Conservation (phyloP, 2,329 filamentous ascomycete species). For the Pseudogymnoascus sp. region DNA sequence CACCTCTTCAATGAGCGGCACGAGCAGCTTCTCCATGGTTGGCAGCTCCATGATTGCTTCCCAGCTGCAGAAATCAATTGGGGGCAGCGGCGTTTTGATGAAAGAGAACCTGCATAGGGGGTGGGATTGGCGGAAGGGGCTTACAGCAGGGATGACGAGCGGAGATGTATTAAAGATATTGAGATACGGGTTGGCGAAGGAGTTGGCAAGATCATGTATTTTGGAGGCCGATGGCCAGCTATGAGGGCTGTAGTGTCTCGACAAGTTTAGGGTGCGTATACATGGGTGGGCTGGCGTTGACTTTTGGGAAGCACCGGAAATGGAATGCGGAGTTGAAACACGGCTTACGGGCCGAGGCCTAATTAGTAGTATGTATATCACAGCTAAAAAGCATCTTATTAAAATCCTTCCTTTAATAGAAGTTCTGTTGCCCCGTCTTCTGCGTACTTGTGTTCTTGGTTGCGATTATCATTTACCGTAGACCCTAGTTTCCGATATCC, state of each 20-base stretch:
- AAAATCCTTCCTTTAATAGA: not conserved
- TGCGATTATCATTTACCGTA: not conserved
- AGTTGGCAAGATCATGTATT: slow-evolving; percentile 63
- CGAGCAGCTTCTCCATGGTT: slow-evolving; percentile 53
- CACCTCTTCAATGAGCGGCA: slow-evolving; percentile 44
- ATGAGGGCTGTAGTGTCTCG: slow-evolving; percentile 15
- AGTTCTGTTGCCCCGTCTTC: not conserved
- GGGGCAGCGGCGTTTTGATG: slow-evolving; percentile 43
- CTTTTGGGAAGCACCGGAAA: not conserved
- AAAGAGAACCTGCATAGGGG: slow-evolving; percentile 46
- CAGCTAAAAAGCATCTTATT: slow-evolving; percentile 3
- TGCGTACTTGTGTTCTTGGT: not conserved
- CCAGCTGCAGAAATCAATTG: slow-evolving; percentile 52
- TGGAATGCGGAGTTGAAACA: not conserved
- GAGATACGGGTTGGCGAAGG: slow-evolving; percentile 64
- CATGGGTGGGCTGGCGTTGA: not conserved
- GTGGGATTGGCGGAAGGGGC: slow-evolving; percentile 63
- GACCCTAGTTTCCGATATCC: not conserved
- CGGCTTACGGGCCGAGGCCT: not conserved
- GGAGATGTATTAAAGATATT: slow-evolving; percentile 65
- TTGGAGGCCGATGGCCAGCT: slow-evolving; percentile 47
- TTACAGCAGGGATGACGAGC: slow-evolving; percentile 50
- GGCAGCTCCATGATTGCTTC: slow-evolving; percentile 64
- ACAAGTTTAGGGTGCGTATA: not conserved
- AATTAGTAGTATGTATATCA: slow-evolving; percentile 3